Base-by-base conservation (phyloP, 2,329 filamentous ascomycete genomes). In the Colletotrichum costaricense region DNA sequence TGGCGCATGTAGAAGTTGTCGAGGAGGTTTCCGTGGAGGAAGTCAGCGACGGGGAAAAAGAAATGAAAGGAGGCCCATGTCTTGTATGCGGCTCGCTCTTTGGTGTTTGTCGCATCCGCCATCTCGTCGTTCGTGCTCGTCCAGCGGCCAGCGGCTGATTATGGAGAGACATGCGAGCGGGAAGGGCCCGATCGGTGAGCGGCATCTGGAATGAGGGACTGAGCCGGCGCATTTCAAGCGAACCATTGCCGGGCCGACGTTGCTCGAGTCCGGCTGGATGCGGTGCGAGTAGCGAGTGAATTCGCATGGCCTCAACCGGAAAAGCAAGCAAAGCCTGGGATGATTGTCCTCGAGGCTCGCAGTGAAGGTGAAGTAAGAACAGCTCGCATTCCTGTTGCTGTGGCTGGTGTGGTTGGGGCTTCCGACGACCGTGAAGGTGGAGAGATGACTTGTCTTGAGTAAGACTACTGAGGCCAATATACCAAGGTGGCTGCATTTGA, bases 151-250 rank as follows among this genome's bases (percentile, higher is more conserved):
- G 30, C 65, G 38, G 6, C 60, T 64, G 19, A 57, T 62, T 24
- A 60, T 42, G 22, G 35, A 65, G 70, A 62, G 42, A 73, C 67
- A 59, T 55, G 59, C 19, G 55, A 54, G 67, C 69, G 70, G 58
- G 55, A 60, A 70, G 67, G 60, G 54, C 55, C 62, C 70, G 70
- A 73, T 70, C 70, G 26, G 70, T 46, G 59, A 60, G 67, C 67
- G 57, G 60, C 67, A 73, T 66, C 55, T 73, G 67, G 70, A 73
- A 65, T 65, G 70, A 56, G 33, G 35, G 22, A 14, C 35, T n/a
- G 38, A 16, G 55, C 4, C 33, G n/a, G 14, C 30, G 58, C 63
- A 30, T 57, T 70, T 28, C 24, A 28, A 55, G 46, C 28, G 35
- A 46, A n/a, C 42, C 16, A 56, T 49, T 14, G 46, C n/a, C 60